A percentile compares a stretch with the other conserved stretches of the same genome.
Conservation (phyloP, 768 basidiomycete species). For the Suillus clintonianus region DNA sequence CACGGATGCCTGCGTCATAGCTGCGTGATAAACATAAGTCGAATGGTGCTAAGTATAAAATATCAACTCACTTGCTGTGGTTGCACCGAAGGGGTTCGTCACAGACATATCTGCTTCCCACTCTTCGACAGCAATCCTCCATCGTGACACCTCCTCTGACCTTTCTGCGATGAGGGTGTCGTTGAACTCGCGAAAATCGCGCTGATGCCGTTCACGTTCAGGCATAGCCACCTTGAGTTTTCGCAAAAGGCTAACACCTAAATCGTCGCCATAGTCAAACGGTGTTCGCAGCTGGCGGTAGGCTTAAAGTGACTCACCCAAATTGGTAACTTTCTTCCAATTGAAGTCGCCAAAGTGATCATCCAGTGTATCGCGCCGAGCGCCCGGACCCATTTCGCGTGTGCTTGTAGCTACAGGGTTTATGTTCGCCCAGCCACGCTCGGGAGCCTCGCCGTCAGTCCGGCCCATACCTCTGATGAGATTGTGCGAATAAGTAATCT, state of each 20-base stretch:
- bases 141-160: background rate
- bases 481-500: background rate
- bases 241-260: background rate
- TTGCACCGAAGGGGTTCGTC: constrained; percentile 24
- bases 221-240: background rate
- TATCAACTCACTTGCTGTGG: background rate
- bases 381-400: constrained; percentile 18
- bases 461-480: background rate
- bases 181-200: background rate
- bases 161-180: too few relatives aligned
- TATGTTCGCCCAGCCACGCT: constrained; percentile 17
- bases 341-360: constrained; percentile 18
- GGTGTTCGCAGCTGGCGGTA: too few relatives aligned
- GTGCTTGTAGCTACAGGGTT: constrained; percentile 15
- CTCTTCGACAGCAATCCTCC: constrained; percentile 12
- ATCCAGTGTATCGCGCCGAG: constrained; percentile 24
- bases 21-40: background rate
- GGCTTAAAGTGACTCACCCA: background rate
- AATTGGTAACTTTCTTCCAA: background rate
- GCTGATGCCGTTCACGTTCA: background rate
- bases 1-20: background rate
- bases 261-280: background rate
- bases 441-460: background rate
- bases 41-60: background rate
- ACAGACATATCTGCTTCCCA: constrained; percentile 25